Evolutionary conservation across 1,139 yeast genomes (phyloP).

Genomic region (Saccharomyces uvarum): DNA sequence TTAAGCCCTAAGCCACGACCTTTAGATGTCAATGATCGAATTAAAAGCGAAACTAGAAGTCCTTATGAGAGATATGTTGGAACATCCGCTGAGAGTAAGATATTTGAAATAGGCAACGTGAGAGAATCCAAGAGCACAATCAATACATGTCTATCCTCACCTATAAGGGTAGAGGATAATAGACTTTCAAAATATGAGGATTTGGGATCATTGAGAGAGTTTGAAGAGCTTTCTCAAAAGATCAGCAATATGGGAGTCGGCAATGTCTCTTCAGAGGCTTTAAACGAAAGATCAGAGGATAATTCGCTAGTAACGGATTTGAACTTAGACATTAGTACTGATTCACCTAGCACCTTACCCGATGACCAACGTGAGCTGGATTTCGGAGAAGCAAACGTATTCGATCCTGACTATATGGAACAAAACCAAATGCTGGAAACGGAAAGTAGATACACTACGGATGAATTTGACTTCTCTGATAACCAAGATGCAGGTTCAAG

Average conservation of each 20-base stretch:
- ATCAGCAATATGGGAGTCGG: constrained; percentile 16
- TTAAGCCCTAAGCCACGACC: constrained; percentile 1
- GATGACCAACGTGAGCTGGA: constrained; percentile 4
- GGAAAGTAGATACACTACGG: constrained; percentile 15
- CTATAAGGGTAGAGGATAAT: constrained; percentile 6
- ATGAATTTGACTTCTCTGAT: constrained; percentile 8
- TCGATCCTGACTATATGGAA: constrained; percentile 28
- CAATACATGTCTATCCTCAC: constrained; percentile 9
- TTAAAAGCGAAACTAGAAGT: constrained; percentile 9
- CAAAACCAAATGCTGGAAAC: constrained; percentile 22
- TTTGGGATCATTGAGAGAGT: constrained; percentile 5
- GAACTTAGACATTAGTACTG: constrained; percentile 7
- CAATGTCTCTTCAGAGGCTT: not conserved
- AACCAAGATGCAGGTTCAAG: constrained; percentile 3
- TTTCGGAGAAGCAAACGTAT: constrained; percentile 18
- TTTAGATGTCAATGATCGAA: constrained; percentile 3
- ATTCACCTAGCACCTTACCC: not conserved
- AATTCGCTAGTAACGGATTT: constrained; percentile 5
- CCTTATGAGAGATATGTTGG: constrained; percentile 27
- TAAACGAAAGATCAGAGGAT: not conserved
- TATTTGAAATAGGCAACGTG: constrained; percentile 22
- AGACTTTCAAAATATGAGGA: constrained; percentile 1
- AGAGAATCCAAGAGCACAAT: constrained; percentile 20
- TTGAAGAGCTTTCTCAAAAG: constrained; percentile 11
- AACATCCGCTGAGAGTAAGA: constrained; percentile 15